Conservation (phyloP, 495 filamentous ascomycete genomes). For the Tuber magnatum region DNA sequence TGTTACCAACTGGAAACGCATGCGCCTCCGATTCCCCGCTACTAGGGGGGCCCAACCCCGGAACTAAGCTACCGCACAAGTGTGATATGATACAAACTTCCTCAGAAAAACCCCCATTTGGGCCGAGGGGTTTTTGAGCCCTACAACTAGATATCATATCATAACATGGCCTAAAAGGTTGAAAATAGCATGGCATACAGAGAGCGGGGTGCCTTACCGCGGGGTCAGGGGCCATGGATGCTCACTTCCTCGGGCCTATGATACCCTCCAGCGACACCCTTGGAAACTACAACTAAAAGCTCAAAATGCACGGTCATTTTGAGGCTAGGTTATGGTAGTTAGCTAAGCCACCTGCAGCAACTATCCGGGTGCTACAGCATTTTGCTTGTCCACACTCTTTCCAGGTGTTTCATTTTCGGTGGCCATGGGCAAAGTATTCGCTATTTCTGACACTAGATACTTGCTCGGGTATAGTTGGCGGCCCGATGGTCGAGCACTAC, state of each 20-base stretch:
- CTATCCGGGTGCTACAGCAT: neutral
- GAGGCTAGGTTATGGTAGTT: neutral
- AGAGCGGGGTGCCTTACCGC: neutral
- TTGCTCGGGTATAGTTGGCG: neutral
- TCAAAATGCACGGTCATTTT: neutral
- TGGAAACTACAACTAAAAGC: neutral
- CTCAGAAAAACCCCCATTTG: neutral
- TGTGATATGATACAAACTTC: neutral
- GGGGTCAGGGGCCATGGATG: neutral
- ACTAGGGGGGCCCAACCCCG: neutral
- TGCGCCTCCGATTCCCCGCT: neutral
- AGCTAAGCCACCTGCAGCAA: neutral
- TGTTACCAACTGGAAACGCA: slow-evolving; percentile 1
- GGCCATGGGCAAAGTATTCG: neutral
- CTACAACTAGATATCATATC: neutral
- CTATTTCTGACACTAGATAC: neutral
- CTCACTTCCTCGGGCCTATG: neutral
- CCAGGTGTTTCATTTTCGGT: neutral
- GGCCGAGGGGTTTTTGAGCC: neutral
- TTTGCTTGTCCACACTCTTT: neutral
- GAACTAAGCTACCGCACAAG: neutral
- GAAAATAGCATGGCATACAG: neutral
- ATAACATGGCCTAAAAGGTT: neutral
- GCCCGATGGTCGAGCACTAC: neutral
- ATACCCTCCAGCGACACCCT: neutral